Evolutionary conservation across 768 basidiomycete genomes (phyloP), one percentile per base, ranked within the genome.

Genomic region (Dictyophora rubrovolvata): DNA sequence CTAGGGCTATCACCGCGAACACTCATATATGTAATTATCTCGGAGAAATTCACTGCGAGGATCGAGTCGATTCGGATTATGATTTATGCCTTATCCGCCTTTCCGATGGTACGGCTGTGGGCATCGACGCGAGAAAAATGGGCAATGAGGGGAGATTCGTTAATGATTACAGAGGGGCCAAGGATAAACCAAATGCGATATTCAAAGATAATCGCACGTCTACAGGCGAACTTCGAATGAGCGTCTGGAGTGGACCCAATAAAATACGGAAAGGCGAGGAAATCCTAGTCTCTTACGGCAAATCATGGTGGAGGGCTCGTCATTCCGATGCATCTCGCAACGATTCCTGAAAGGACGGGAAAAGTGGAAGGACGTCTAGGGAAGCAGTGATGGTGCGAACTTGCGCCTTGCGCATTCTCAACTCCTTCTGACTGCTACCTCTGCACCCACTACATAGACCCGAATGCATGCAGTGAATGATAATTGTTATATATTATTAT

Each of bases 91-190:
- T 95, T n/a, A 75, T 79, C 68, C 85, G 83, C 36, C 72, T 78
- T 53, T 71, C 74, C 59, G 74, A 77, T 54, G 82, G 81, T 8
- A 66, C 79, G 46, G 85, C 75, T 65, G 79, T 93, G 18, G 93
- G 91, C 1, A 75, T 74, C 9, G 93, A 96, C 68, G 91, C 92
- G 18, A 74, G 75, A 28, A 63, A 48, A 2, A 80, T 80, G 75
- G 93, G 93, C 28, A 96, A 94, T 71, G 89, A 93, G 69, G 86
- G 86, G 1, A 76, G 93, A 65, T 93, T 95, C 68, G 77, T 91
- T 60, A 96, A 96, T 65, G 93, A 95, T 73, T 97, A 86, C 71
- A 79, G 93, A 57, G 89, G 91, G 1, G 75, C 93, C n/a, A 73
- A 68, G 53, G 68, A 70, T 21, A 84, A 75, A 67, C 83, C 89